Base-by-base conservation (phyloP, 352 stramenopile genomes). In the Globisporangium alternatum region DNA sequence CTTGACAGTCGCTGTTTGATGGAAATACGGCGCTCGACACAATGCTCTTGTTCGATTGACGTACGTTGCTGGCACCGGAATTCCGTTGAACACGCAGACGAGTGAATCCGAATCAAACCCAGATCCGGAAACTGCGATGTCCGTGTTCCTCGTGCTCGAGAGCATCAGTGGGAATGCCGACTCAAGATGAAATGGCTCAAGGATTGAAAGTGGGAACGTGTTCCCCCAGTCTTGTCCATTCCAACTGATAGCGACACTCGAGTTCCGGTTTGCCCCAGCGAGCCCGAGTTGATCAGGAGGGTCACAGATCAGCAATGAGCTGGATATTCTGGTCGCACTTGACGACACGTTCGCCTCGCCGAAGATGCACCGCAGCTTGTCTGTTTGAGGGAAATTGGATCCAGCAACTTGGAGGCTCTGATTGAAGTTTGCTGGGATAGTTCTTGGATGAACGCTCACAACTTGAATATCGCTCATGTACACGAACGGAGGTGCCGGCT, bases 221-320 rank as follows among this genome's bases (percentile, higher is more conserved):
- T 64, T 30, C 48, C 74, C 74, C 76, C 76, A 87, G 7, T 87
- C 76, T 67, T 87, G 78, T 0, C 65, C 63, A 48, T 87, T 87
- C 15, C 77, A 56, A 59, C 78, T 85, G 33, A 87, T 65, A 3
- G 66, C 47, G 56, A 87, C 10, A 13, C 30, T 64, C 10, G 22
- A n/a, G 21, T 56, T 72, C 10, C 61, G 28, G 13, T n/a, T 17
- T 21, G 8, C 7, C 21, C 41, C 19, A 2, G 0, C 35, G 31
- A 15, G 8, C 13, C 33, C 15, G 12, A 31, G 49, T 8, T 47
- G 53, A 48, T 0, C 17, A 41, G 39, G 60, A 45, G 78, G 35
- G 10, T 68, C 52, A 22, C 78, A 87, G 5, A 75, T 41, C 4
- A 83, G 2, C 5, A 77, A 64, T 6, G 62, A 63, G 37, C 56